phyloP scores from a whole-genome alignment of 2,329 filamentous ascomycete genomes.

The Fusarium haematococcum region DNA sequence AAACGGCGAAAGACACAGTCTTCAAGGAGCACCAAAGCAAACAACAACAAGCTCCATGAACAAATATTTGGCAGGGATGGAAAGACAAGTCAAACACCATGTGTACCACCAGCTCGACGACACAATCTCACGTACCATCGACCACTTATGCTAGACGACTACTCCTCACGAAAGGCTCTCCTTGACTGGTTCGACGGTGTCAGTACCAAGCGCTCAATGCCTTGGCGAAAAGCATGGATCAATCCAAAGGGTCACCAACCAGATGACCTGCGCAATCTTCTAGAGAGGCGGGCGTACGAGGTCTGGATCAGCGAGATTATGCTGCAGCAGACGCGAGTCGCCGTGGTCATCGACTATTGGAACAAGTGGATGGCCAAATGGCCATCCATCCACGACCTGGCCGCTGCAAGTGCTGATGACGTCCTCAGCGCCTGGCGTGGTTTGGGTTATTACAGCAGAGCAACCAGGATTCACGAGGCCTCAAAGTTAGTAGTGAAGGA shows the following conservation, averaged over 20 bases:
- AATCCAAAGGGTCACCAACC: slow-evolving; percentile 52
- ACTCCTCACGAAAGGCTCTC: slow-evolving; percentile 50
- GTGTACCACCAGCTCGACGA: slow-evolving; percentile 35
- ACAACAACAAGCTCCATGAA: slow-evolving; percentile 23
- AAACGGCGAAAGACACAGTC: slow-evolving; percentile 40
- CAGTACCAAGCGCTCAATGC: slow-evolving; percentile 63
- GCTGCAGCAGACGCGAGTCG: slow-evolving; percentile 74
- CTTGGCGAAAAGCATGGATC: slow-evolving; percentile 70
- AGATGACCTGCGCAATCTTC: slow-evolving; percentile 52
- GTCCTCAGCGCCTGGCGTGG: slow-evolving; percentile 71
- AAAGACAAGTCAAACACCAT: slow-evolving; percentile 10
- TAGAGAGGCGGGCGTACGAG: slow-evolving; percentile 70
- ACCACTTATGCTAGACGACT: slow-evolving; percentile 59
- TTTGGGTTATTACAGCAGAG: slow-evolving; percentile 74
- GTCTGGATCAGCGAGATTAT: slow-evolving; percentile 77
- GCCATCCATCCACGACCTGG: slow-evolving; percentile 69
- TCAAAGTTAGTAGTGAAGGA: slow-evolving; percentile 63
- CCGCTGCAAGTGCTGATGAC: slow-evolving; percentile 64
- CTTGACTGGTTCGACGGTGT: slow-evolving; percentile 65
- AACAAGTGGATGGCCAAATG: slow-evolving; percentile 70
- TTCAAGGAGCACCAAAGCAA: slow-evolving; percentile 19
- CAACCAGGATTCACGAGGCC: slow-evolving; percentile 69
- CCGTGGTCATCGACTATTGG: slow-evolving; percentile 73
- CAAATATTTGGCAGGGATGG: slow-evolving; percentile 27
- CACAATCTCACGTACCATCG: slow-evolving; percentile 61